These are phyloP conservation scores for Leccinum angustisporum DNA, from an alignment of 1,284 basidiomycete species.

Conservation along the genomic window DNA sequence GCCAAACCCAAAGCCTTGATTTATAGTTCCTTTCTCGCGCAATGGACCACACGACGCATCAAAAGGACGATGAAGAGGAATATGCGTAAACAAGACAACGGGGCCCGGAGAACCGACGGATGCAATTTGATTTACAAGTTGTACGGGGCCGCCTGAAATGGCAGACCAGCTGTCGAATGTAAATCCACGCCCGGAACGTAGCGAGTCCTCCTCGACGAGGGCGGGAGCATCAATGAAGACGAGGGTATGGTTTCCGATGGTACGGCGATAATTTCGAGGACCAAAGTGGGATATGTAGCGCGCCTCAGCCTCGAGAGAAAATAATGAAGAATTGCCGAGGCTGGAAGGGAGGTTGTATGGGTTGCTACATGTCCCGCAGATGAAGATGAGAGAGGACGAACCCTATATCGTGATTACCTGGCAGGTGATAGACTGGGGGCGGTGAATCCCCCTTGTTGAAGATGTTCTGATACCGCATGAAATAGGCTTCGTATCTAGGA, in stretches of 20 bases:
- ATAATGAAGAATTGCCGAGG: constrained; percentile 52
- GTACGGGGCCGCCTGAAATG: constrained; percentile 60
- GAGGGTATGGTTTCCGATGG: constrained; percentile 67
- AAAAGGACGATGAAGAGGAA: constrained; percentile 76
- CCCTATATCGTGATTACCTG: constrained; percentile 87
- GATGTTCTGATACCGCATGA: constrained; percentile 58
- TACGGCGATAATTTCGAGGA: constrained; percentile 48
- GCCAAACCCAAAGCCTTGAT: constrained; percentile 73
- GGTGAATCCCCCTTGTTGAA: constrained; percentile 47
- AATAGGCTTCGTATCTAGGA: constrained; percentile 61
- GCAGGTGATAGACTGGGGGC: constrained; percentile 63
- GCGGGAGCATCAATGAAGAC: constrained; percentile 70
- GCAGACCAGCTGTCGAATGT: constrained; percentile 62
- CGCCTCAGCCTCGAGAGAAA: constrained; percentile 51
- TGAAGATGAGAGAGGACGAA: constrained; percentile 32
- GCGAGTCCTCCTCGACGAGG: constrained; percentile 75
- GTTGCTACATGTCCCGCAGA: not conserved
- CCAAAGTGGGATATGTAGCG: constrained; percentile 60
- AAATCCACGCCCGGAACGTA: constrained; percentile 52
- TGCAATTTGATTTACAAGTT: constrained; percentile 68
- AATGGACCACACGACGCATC: constrained; percentile 71
- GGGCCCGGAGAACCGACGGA: constrained; percentile 42
- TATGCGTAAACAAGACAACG: constrained; percentile 76
- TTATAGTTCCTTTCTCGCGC: constrained; percentile 72
- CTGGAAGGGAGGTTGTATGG: constrained; percentile 19